Evolutionary conservation across 306 rosid genomes (phyloP).

Genomic region (Betula pendula): DNA sequence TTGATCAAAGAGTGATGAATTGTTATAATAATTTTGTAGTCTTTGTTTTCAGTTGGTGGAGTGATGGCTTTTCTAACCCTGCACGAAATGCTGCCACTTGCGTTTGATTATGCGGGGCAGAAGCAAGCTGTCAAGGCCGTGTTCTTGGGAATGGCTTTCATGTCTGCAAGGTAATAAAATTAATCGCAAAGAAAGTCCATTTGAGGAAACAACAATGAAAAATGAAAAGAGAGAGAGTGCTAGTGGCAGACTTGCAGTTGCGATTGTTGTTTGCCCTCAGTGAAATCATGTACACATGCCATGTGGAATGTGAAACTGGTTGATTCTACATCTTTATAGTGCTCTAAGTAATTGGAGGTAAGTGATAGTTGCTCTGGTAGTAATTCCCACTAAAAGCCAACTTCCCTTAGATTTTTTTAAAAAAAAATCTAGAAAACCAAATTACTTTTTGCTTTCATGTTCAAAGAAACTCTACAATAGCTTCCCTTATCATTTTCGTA

Average conservation of each 20-base stretch:
- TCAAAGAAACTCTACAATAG: no score
- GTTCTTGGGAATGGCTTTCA: constrained; percentile 94
- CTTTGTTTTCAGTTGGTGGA: constrained; percentile 70
- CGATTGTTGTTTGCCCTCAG: background rate
- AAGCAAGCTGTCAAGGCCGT: constrained; percentile 92
- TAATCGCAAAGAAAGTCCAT: constrained; percentile 21
- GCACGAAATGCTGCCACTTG: constrained; percentile 95
- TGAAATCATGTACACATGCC: background rate
- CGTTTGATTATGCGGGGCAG: constrained; percentile 92
- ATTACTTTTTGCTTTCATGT: no score
- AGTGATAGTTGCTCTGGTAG: background rate
- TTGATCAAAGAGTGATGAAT: background rate
- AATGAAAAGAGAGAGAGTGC: constrained; percentile 1
- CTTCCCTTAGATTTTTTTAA: no score
- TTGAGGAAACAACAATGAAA: constrained; percentile 15
- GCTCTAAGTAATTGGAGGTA: background rate
- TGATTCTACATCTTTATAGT: background rate
- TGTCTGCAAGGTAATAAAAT: constrained; percentile 85
- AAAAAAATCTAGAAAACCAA: no score
- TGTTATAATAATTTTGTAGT: constrained; percentile 13
- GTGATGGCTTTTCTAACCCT: constrained; percentile 94
- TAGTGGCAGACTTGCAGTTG: background rate
- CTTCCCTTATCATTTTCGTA: no score
- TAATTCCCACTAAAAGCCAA: background rate
- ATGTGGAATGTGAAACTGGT: background rate